Evolutionary conservation across 2,329 filamentous ascomycete genomes (phyloP).

Genomic region (Fusarium stilboides): DNA sequence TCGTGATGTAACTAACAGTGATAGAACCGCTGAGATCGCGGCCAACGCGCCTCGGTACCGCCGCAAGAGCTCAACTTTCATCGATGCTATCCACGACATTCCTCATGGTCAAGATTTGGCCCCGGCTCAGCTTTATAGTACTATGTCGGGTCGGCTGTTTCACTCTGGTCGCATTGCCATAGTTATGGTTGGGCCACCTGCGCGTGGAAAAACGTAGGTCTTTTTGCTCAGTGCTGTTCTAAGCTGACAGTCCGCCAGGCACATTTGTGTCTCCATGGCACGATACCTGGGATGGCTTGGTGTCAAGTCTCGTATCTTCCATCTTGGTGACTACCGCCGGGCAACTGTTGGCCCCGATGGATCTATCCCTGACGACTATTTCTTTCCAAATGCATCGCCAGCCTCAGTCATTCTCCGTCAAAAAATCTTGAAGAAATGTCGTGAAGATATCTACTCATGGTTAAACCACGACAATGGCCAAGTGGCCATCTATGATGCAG

Average conservation of each 20-base stretch:
- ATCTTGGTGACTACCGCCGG: constrained; percentile 95
- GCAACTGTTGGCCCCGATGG: constrained; percentile 88
- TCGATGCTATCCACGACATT: constrained; percentile 96
- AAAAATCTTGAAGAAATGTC: constrained; percentile 97
- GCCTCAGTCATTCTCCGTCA: constrained; percentile 93
- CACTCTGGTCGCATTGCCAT: constrained; percentile 98
- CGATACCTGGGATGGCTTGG: constrained; percentile 97
- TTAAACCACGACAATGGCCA: constrained; percentile 98
- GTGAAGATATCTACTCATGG: constrained; percentile 97
- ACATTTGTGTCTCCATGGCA: constrained; percentile 95
- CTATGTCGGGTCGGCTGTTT: constrained; percentile 96
- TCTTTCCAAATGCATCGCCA: constrained; percentile 94
- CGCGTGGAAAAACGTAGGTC: constrained; percentile 91
- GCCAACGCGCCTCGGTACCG: constrained; percentile 91
- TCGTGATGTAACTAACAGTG: constrained; percentile 36
- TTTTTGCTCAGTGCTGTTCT: background rate
- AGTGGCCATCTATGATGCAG: constrained; percentile 98
- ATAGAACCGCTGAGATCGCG: constrained; percentile 90
- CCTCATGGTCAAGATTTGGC: constrained; percentile 86
- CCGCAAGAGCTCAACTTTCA: constrained; percentile 94
- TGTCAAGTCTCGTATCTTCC: constrained; percentile 98
- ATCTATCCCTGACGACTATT: constrained; percentile 95
- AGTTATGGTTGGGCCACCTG: constrained; percentile 94
- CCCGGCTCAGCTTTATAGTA: constrained; percentile 97
- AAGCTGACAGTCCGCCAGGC: constrained; percentile 64